Conservation (phyloP, 306 rosid genomes). For the cucumber (Cucumis sativus) region DNA sequence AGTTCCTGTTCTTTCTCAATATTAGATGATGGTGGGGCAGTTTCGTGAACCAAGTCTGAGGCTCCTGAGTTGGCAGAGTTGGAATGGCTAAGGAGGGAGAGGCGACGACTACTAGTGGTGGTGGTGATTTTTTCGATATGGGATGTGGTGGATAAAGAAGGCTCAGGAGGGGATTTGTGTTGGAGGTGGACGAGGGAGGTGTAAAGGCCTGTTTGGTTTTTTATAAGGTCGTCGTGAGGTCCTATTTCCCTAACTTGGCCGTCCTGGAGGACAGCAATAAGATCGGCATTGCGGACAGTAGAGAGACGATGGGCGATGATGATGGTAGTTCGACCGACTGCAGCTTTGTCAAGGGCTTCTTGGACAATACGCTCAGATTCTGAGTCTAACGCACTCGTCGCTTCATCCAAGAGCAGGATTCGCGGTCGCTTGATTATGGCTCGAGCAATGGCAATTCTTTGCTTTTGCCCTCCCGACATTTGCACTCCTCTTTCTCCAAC, state of each 20-base stretch:
- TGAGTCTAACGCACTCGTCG: conserved; percentile 81
- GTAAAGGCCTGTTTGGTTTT: conserved; percentile 35
- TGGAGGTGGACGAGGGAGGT: conserved; percentile 56
- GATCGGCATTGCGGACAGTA: conserved; percentile 56
- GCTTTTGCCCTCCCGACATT: conserved; percentile 96
- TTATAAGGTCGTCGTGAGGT: conserved; percentile 43
- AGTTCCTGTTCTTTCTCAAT: not conserved
- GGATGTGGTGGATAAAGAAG: conserved; percentile 16
- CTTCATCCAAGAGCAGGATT: conserved; percentile 71
- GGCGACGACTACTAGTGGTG: conserved; percentile 26
- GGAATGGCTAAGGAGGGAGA: conserved; percentile 30
- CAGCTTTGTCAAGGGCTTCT: conserved; percentile 70
- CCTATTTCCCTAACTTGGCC: conserved; percentile 61
- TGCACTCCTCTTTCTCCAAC: conserved; percentile 88
- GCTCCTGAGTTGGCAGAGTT: conserved; percentile 35
- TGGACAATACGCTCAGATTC: conserved; percentile 79
- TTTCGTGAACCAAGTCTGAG: not conserved
- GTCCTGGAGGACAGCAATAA: conserved; percentile 54
- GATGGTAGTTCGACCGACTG: conserved; percentile 72
- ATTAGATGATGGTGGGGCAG: not conserved
- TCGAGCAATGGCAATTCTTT: conserved; percentile 79
- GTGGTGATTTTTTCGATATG: conserved; percentile 26
- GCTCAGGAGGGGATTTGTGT: conserved; percentile 20
- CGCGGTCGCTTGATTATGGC: conserved; percentile 63
- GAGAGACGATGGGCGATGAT: conserved; percentile 80